Conservation (phyloP, 495 filamentous ascomycete species). For the Podospora pseudoanserina region DNA sequence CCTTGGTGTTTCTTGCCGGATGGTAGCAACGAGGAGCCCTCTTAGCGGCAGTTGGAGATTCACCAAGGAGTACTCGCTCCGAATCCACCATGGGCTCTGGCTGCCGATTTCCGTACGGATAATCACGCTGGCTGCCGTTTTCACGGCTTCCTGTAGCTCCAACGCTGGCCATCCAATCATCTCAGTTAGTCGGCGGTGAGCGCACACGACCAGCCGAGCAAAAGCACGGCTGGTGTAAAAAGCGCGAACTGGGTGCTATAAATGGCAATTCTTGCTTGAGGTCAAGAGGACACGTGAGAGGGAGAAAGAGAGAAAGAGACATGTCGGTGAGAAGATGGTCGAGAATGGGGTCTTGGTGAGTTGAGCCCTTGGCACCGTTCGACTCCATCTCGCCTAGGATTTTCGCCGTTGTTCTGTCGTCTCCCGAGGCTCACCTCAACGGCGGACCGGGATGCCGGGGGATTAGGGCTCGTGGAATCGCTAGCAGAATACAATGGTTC, state of each 20-base stretch:
- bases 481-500: background rate
- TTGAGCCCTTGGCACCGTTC: background rate
- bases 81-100: slow-evolving; percentile 7
- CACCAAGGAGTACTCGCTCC: slow-evolving; percentile 2
- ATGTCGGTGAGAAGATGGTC: slow-evolving; percentile 11
- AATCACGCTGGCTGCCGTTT: background rate
- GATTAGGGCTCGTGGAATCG: slow-evolving; percentile 16
- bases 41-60: background rate
- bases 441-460: slow-evolving; percentile 28
- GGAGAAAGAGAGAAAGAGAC: background rate
- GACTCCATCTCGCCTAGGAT: slow-evolving; percentile 10
- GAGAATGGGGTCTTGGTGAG: background rate
- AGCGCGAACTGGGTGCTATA: slow-evolving; percentile 15
- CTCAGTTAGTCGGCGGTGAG: slow-evolving; percentile 17
- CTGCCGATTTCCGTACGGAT: slow-evolving; percentile 13
- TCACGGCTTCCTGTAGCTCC: slow-evolving; percentile 6
- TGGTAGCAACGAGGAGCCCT: background rate
- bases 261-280: background rate
- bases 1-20: background rate
- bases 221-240: slow-evolving; percentile 3
- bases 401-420: slow-evolving; percentile 15
- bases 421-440: slow-evolving; percentile 23
- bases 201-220: slow-evolving; percentile 2
- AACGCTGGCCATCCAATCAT: slow-evolving; percentile 20
- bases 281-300: slow-evolving; percentile 6